Evolutionary conservation across 2,329 filamentous ascomycete species (phyloP), one percentile per base, ranked within the genome.

Genomic region (Plectosphaerella plurivora): DNA sequence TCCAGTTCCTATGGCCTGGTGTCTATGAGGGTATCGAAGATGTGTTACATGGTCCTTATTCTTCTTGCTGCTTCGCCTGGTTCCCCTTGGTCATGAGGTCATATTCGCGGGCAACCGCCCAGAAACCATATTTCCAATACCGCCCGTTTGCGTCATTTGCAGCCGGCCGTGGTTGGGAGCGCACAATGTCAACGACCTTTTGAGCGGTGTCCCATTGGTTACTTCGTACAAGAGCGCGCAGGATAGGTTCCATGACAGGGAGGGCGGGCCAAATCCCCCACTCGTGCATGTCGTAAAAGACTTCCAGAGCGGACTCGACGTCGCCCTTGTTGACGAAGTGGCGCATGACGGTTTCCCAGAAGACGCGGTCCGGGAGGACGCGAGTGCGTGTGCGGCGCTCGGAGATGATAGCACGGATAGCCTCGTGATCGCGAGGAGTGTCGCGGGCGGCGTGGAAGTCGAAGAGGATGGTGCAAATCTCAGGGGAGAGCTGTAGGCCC

Each of bases 391-490:
- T 47, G 20, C 56, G 56, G 35, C 62, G 48, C 52, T 88, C 80
- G 20, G 73, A 69, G 18, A 90, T 81, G 4, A 92, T 71, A 0
- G 66, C 64, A 37, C 82, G 77, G n/a, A 89, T 77, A 14, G 81
- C 79, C 2, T 70, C 66, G 28, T 88, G 69, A 58, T 88, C 76
- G 0, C 85, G 83, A 2, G 82, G 81, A 1, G 69, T 55, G 49
- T 75, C 76, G 49, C 75, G 77, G 9, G 73, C 61, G 63, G 92
- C 87, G 63, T 86, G 86, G 63, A 87, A 76, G 45, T 86, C 80
- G 45, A 88, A 73, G 18, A 94, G 78, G 61, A 86, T 88, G 22
- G 88, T 92, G 71, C 88, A 88, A 61, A 91, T 88, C 59, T 90
- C 79, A 1, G 82, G 68, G 4, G 80, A 81, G 2, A 83, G 75